Evolutionary conservation across 345 rosid species (phyloP), one percentile per base, ranked within the genome.

Genomic region (Citrus medica): DNA sequence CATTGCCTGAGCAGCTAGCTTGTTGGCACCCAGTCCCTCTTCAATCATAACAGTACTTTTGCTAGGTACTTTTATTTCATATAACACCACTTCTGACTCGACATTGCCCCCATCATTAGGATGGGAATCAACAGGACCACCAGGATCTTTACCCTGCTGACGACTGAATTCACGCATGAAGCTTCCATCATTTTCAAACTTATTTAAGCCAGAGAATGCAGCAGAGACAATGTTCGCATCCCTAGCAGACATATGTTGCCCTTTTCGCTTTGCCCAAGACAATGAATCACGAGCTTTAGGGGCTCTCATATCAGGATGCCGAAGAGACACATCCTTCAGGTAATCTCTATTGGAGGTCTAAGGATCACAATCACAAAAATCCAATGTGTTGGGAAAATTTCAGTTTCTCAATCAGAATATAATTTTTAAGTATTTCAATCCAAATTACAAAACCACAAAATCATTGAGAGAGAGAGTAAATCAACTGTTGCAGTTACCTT

Each of bases 1-100:
- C 85, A 89, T 70, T 24, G 97, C 98, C 86, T 91, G 93, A 66
- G 99, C 98, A 62, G 95, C 95, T 73, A 92, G 75, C 76, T 92
- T 92, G 83, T 95, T 95, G 67, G 92, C 88, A 81, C 90, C 90
- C 82, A 89, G 76, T 42, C 75, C 82, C 78, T 88, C 89, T 40
- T 72, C 74, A 78, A 69, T 68, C 8, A 81, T 76, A 28, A 69
- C 22, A 76, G 71, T 75, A 61, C 35, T 79, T 82, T 83, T 92
- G n/a, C 30, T 65, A 67, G 75, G 81, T 73, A 68, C 76, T 16
- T 68, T 75, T 67, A 58, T 66, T 73, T 84, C 81, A 56, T 51
- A 65, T 24, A 77, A 60, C 64, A 72, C 76, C 60, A 65, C 72
- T 51, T 78, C 75, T 24, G 64, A 75, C 69, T 76, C 83, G 42